Evolutionary conservation across 2,329 filamentous ascomycete genomes (phyloP).

Genomic region (Paecilomyces sp.): DNA sequence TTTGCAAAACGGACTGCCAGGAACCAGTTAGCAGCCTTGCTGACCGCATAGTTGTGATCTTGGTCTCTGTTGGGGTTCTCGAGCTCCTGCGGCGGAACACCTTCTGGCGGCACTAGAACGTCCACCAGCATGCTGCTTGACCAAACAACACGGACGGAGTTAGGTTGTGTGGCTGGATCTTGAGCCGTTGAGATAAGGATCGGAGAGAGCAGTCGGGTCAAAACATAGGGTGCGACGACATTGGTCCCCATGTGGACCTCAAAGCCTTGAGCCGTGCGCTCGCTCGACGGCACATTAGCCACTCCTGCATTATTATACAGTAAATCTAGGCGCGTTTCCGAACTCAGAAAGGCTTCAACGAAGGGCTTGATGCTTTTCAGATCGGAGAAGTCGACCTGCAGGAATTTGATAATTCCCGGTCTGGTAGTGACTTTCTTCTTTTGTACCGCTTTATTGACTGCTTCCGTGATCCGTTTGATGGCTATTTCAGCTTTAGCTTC

Average conservation of each 20-base stretch:
- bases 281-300: conserved; percentile 18
- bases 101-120: conserved; percentile 8
- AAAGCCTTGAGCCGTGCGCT: conserved; percentile 17
- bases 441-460: not conserved
- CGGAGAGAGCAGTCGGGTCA: conserved; percentile 29
- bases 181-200: conserved; percentile 17
- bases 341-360: conserved; percentile 27
- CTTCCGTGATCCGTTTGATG: not conserved
- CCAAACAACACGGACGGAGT: conserved; percentile 27
- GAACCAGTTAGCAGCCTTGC: conserved; percentile 16
- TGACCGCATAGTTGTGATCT: conserved; percentile 11
- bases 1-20: conserved; percentile 12
- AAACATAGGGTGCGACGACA: conserved; percentile 28
- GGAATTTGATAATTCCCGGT: conserved; percentile 20
- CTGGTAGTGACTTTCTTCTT: not conserved
- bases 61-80: conserved; percentile 6
- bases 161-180: conserved; percentile 4
- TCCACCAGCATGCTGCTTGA: conserved; percentile 13
- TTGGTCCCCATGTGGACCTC: conserved; percentile 31
- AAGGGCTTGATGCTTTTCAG: conserved; percentile 33
- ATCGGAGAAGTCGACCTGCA: conserved; percentile 38
- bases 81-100: conserved; percentile 10
- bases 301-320: conserved; percentile 39
- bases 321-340: conserved; percentile 36
- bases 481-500: conserved; percentile 4